Conservation (phyloP, 768 basidiomycete genomes). For the Mycena kentingensis region DNA sequence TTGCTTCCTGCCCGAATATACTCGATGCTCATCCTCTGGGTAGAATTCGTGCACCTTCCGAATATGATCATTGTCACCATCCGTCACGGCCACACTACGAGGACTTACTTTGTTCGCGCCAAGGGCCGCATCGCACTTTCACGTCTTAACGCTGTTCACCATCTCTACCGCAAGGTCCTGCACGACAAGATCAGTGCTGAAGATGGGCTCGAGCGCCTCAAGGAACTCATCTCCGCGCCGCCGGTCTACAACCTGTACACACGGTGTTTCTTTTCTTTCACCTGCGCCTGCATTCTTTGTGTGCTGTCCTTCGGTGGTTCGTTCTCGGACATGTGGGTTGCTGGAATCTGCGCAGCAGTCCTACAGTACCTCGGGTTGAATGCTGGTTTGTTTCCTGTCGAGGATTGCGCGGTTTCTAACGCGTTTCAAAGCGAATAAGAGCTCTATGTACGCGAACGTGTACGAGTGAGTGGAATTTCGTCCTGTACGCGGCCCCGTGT, state of each 20-base stretch:
- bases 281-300: conserved; percentile 79
- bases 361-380: conserved; percentile 81
- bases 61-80: conserved; percentile 81
- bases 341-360: conserved; percentile 65
- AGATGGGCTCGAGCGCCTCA: conserved; percentile 71
- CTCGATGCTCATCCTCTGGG: not conserved
- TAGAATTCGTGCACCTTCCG: conserved; percentile 81
- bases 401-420: not conserved
- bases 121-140: conserved; percentile 80
- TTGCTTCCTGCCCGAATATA: not conserved
- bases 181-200: conserved; percentile 79
- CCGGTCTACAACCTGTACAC: conserved; percentile 68
- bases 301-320: conserved; percentile 82
- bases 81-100: conserved; percentile 70
- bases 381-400: conserved; percentile 36
- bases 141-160: conserved; percentile 78
- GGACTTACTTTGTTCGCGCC: conserved; percentile 86
- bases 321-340: conserved; percentile 81
- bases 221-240: conserved; percentile 58
- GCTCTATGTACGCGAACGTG: conserved; percentile 90
- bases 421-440: conserved; percentile 60
- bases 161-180: conserved; percentile 82
- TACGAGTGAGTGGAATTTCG: conserved; percentile 69
- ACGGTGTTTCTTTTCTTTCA: conserved; percentile 75
- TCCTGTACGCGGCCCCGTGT: not conserved